These are phyloP conservation scores for Trametes gibbosa DNA, from an alignment of 768 basidiomycete genomes.

Conservation along the genomic window DNA sequence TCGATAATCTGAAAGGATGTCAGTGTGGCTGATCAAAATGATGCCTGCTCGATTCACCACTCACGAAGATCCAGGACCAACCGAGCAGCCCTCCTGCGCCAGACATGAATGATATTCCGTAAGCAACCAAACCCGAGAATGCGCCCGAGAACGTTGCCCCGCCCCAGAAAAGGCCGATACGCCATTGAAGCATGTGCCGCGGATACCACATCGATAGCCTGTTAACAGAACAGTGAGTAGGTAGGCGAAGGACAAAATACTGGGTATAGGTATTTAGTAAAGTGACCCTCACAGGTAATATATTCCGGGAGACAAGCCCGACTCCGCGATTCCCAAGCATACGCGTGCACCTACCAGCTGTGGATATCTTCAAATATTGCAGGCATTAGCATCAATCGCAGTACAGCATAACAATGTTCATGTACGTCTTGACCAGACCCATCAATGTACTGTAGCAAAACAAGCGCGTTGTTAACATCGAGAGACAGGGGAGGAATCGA, in stretches of 20 bases:
- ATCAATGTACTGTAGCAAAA: constrained; percentile 46
- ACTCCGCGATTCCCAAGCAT: constrained; percentile 62
- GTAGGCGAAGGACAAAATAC: background rate
- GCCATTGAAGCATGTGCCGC: constrained; percentile 24
- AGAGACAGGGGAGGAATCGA: background rate
- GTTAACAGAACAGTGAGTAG: background rate
- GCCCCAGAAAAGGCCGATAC: constrained; percentile 26
- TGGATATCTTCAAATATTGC: constrained; percentile 44
- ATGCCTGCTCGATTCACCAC: background rate
- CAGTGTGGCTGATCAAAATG: background rate
- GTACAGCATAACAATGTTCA: background rate
- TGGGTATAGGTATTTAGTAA: constrained; percentile 13
- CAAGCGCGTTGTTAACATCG: background rate
- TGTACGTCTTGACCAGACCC: constrained; percentile 66
- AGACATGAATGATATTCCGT: constrained; percentile 34
- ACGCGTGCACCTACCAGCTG: constrained; percentile 58
- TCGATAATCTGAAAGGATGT: constrained; percentile 58
- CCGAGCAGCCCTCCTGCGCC: constrained; percentile 27
- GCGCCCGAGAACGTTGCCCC: constrained; percentile 23
- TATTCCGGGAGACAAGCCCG: constrained; percentile 70
- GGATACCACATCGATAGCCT: constrained; percentile 28
- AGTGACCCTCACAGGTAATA: constrained; percentile 53
- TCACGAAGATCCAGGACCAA: constrained; percentile 34
- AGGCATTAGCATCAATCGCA: background rate
- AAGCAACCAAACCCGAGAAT: constrained; percentile 31